Percentiles rank a stretch among this genome's conserved stretches.
Evolutionary conservation across 768 basidiomycete species (phyloP).

Genomic region (Mycena latifolia): DNA sequence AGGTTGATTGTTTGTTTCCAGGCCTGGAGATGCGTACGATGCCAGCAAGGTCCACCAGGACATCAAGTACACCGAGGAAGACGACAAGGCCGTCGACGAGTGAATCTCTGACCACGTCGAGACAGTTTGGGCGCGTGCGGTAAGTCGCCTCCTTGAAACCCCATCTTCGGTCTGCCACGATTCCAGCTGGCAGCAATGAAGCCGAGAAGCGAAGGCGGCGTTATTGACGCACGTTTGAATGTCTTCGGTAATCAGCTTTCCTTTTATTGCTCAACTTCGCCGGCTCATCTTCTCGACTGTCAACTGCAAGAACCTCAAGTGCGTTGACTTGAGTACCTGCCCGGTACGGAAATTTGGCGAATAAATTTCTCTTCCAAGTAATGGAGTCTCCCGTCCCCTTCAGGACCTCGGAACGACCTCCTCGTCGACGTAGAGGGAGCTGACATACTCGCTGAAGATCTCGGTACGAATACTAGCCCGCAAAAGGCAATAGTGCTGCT

Average conservation of each 20-base stretch:
- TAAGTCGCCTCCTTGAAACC: no score
- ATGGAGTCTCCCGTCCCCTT: background rate
- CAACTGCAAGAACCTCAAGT: conserved; percentile 72
- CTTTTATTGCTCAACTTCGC: background rate
- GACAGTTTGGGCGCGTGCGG: conserved; percentile 70
- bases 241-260: conserved; percentile 57
- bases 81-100: conserved; percentile 78
- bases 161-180: no score
- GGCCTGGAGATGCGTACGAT: conserved; percentile 66
- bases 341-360: conserved; percentile 58
- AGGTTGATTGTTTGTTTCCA: conserved; percentile 29
- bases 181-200: no score
- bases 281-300: background rate
- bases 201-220: conserved; percentile 73
- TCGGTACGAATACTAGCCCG: no score
- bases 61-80: conserved; percentile 74
- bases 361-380: background rate
- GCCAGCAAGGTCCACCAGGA: conserved; percentile 71
- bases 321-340: conserved; percentile 78
- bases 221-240: conserved; percentile 72
- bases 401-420: conserved; percentile 80
- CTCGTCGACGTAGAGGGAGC: conserved; percentile 78
- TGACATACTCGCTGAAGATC: conserved; percentile 69
- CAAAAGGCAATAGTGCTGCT: no score
- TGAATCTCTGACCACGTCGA: conserved; percentile 75